phyloP scores from a whole-genome alignment of 2,329 filamentous ascomycete species.

The Aureobasidium sp. region DNA sequence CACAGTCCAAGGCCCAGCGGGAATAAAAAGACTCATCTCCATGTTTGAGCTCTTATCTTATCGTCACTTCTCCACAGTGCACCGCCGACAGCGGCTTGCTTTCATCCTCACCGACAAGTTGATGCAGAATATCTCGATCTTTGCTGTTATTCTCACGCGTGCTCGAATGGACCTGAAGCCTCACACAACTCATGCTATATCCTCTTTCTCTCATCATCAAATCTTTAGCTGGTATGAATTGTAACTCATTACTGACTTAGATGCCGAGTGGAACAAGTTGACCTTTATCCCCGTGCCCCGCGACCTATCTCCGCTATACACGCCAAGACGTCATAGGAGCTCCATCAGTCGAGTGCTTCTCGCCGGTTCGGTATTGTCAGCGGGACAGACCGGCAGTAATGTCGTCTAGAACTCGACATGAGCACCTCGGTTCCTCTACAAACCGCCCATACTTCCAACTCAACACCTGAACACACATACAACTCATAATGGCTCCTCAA shows the following conservation, averaged over 20 bases:
- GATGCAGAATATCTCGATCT: neutral
- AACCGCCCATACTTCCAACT: neutral
- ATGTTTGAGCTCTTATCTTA: neutral
- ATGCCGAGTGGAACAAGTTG: neutral
- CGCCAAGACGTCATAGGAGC: conserved; percentile 15
- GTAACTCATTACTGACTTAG: too few species aligned
- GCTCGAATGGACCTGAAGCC: too few species aligned
- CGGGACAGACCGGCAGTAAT: neutral
- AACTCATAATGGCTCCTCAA: conserved; percentile 36
- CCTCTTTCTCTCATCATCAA: too few species aligned
- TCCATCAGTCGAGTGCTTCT: neutral
- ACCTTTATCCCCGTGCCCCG: neutral
- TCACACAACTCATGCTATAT: too few species aligned
- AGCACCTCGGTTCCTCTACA: neutral
- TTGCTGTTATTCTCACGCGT: neutral
- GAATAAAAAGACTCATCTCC: conserved; percentile 5
- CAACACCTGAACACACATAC: neutral
- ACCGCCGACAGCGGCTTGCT: neutral
- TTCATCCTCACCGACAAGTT: neutral
- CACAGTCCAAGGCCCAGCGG: neutral
- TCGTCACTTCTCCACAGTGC: neutral
- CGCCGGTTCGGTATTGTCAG: neutral
- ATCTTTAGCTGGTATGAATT: too few species aligned
- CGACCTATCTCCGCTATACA: neutral
- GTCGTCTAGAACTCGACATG: neutral